These are phyloP conservation scores for Pseudisothecium myosuroides DNA, from an alignment of 225 moss, liverwort and hornwort genomes.

Conservation along the genomic window DNA sequence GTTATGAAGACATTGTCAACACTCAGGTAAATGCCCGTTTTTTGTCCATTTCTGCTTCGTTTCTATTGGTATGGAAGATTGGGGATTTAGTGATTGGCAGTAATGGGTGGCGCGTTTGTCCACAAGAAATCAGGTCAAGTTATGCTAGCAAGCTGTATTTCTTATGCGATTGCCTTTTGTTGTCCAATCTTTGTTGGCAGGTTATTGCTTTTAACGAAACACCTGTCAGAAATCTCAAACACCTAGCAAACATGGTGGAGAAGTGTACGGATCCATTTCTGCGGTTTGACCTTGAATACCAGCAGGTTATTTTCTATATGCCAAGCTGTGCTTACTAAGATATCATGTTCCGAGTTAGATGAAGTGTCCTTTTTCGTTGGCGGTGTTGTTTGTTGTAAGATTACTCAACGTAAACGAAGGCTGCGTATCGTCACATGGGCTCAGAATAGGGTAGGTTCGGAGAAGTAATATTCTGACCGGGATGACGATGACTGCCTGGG, in stretches of 20 bases:
- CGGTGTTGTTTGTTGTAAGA: background rate
- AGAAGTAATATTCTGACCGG: background rate
- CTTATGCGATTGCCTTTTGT: background rate
- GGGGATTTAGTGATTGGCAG: background rate
- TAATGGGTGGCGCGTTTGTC: background rate
- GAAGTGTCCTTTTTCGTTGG: background rate
- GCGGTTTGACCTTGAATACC: constrained; percentile 96
- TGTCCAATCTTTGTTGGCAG: constrained; percentile 25
- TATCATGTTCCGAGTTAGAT: background rate
- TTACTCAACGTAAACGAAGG: background rate
- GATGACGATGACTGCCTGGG: background rate
- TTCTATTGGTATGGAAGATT: background rate
- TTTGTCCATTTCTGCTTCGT: background rate
- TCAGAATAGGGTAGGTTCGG: background rate
- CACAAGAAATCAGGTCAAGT: background rate
- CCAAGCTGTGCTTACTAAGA: background rate
- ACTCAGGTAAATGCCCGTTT: constrained; percentile 56
- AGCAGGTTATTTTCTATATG: constrained; percentile 49
- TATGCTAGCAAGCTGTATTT: background rate
- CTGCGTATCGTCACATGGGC: background rate
- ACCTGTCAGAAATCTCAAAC: constrained; percentile 89
- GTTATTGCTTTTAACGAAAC: constrained; percentile 88
- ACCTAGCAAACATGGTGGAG: constrained; percentile 94
- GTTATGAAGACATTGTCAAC: constrained; percentile 99
- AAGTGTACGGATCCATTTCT: constrained; percentile 81